These are phyloP conservation scores for Perkinsus olseni DNA, from an alignment of 169 alveolate genomes.

Conservation along the genomic window DNA sequence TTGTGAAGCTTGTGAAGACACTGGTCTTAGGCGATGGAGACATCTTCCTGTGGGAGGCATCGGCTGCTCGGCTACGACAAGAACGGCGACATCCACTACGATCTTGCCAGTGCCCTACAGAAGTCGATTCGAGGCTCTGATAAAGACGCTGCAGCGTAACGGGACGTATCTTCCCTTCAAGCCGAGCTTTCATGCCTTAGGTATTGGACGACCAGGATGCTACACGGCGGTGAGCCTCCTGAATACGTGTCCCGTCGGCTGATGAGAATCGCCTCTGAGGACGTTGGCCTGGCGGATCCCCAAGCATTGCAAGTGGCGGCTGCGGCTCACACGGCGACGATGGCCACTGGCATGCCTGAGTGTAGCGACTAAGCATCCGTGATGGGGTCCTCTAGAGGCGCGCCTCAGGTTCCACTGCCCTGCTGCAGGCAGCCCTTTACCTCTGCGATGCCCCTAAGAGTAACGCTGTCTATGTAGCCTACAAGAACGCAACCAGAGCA, in stretches of 20 bases:
- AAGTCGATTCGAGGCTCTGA: constrained; percentile 8
- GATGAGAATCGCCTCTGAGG: constrained; percentile 15
- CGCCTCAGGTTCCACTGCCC: constrained; percentile 7
- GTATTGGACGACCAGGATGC: constrained; percentile 16
- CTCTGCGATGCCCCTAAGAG: constrained; percentile 11
- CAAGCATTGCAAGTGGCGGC: constrained; percentile 3
- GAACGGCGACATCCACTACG: constrained; percentile 14
- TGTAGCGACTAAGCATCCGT: neutral
- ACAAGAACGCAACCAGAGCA: constrained; percentile 9
- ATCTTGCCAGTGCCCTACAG: constrained; percentile 2
- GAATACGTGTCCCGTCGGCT: constrained; percentile 8
- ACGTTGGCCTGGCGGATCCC: constrained; percentile 17
- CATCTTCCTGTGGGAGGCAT: neutral
- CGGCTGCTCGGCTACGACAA: constrained; percentile 9
- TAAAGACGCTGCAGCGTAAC: constrained; percentile 11
- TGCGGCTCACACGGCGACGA: constrained; percentile 8
- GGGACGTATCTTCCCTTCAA: neutral
- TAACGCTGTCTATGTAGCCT: constrained; percentile 17
- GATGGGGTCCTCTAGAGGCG: no score
- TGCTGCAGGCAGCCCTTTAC: constrained; percentile 11
- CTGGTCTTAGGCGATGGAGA: neutral
- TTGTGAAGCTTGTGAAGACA: no score
- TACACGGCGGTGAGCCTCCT: constrained; percentile 18
- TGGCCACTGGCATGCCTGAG: constrained; percentile 21
- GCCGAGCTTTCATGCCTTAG: neutral